A percentile compares a stretch with the other conserved stretches of the same genome.
Conservation (phyloP, 345 rosid species). For the Eucalyptus marginata region DNA sequence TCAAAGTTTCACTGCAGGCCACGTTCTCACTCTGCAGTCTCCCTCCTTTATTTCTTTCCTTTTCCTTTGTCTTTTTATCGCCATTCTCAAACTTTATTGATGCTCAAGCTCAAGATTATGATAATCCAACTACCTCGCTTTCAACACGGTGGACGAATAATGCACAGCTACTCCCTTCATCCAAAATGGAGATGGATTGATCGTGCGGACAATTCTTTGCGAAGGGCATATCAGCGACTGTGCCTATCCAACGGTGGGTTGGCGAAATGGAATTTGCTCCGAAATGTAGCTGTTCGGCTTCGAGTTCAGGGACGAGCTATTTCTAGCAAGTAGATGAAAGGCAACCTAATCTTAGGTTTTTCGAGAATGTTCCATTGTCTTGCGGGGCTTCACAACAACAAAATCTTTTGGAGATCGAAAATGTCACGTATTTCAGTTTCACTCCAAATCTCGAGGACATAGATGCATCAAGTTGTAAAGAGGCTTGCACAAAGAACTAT, state of each 20-base stretch:
- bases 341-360: neutral
- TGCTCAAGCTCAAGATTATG: neutral
- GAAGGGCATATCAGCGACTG: too few relatives aligned
- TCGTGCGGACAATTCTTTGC: neutral
- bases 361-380: neutral
- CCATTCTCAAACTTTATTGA: neutral
- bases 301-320: neutral
- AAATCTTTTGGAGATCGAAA: neutral
- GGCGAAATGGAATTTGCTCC: neutral
- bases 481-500: slow-evolving; percentile 1
- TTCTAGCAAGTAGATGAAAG: neutral
- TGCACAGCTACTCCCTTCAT: neutral
- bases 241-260: neutral
- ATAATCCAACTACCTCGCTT: neutral
- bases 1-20: neutral
- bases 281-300: neutral
- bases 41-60: neutral
- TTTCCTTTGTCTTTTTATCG: neutral
- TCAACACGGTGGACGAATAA: neutral
- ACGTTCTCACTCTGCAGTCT: neutral
- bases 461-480: neutral
- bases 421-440: neutral
- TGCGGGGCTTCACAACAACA: neutral
- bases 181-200: neutral
- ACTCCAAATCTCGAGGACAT: too few relatives aligned